These are phyloP conservation scores for Mallotus repandus DNA, from an alignment of 441 rosid genomes.

Conservation along the genomic window DNA sequence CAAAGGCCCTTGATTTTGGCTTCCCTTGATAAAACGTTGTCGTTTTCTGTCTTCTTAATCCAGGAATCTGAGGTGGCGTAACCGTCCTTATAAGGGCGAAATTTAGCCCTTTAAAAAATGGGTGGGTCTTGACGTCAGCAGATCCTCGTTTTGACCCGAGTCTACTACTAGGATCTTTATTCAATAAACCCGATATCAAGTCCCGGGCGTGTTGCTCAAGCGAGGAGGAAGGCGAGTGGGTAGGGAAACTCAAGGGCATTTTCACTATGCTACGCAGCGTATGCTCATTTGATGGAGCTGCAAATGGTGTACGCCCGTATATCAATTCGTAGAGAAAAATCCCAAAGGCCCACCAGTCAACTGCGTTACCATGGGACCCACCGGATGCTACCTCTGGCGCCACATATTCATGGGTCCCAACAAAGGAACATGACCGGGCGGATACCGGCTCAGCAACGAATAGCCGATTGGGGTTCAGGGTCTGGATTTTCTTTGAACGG, in stretches of 20 bases:
- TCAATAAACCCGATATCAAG: constrained; percentile 52
- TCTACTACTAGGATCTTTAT: constrained; percentile 63
- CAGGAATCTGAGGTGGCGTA: constrained; percentile 69
- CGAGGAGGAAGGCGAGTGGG: constrained; percentile 42
- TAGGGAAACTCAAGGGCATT: constrained; percentile 60
- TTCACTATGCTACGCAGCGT: constrained; percentile 71
- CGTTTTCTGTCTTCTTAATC: constrained; percentile 34
- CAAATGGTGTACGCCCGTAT: constrained; percentile 77
- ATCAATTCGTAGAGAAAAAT: constrained; percentile 74
- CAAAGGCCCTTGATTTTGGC: constrained; percentile 47
- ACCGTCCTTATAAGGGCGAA: constrained; percentile 77
- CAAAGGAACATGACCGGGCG: constrained; percentile 75
- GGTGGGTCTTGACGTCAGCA: constrained; percentile 67
- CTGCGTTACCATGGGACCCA: constrained; percentile 81
- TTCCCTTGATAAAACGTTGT: constrained; percentile 32
- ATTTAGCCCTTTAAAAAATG: constrained; percentile 63
- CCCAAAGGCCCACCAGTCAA: constrained; percentile 98
- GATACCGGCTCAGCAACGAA: constrained; percentile 67
- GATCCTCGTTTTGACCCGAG: constrained; percentile 68
- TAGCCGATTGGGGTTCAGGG: constrained; percentile 50
- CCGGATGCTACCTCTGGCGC: constrained; percentile 89
- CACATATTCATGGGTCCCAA: constrained; percentile 90
- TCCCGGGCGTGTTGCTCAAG: constrained; percentile 56
- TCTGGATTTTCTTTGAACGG: constrained; percentile 53
- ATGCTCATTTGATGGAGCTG: constrained; percentile 53